Conservation (phyloP, 495 filamentous ascomycete species). For the Penicillium roqueforti region DNA sequence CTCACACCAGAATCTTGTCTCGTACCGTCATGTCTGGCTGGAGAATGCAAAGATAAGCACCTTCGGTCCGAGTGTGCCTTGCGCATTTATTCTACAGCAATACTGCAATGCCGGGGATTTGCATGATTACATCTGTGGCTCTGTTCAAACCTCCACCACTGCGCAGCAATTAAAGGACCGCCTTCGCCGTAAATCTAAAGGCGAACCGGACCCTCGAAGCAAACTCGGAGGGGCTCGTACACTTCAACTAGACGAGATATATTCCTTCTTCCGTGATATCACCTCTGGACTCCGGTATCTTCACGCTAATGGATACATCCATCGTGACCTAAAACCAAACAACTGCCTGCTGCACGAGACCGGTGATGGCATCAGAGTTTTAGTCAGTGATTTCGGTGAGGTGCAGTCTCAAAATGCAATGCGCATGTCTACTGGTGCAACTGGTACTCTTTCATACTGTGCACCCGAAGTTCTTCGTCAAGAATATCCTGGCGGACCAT, state of each 20-base stretch:
- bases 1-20: constrained; percentile 92
- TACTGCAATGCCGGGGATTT: constrained; percentile 97
- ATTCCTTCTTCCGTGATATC: constrained; percentile 94
- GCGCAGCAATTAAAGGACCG: constrained; percentile 84
- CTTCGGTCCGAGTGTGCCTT: constrained; percentile 89
- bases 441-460: constrained; percentile 95
- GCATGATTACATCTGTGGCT: constrained; percentile 74
- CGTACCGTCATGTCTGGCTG: constrained; percentile 95
- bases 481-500: constrained; percentile 60
- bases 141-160: constrained; percentile 55
- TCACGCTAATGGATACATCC: constrained; percentile 91
- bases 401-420: constrained; percentile 76
- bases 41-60: constrained; percentile 77
- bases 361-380: constrained; percentile 62
- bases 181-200: constrained; percentile 69
- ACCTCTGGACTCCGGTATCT: constrained; percentile 86
- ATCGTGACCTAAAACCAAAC: constrained; percentile 91
- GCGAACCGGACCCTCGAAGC: constrained; percentile 49
- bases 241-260: constrained; percentile 85
- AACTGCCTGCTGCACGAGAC: constrained; percentile 88
- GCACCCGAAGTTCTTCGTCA: constrained; percentile 85
- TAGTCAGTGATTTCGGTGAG: constrained; percentile 97
- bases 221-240: constrained; percentile 54
- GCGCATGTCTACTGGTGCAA: constrained; percentile 85
- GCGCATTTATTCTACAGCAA: constrained; percentile 94